These are phyloP conservation scores for Pyrenula massariospora DNA, from an alignment of 495 filamentous ascomycete genomes.

Conservation along the genomic window DNA sequence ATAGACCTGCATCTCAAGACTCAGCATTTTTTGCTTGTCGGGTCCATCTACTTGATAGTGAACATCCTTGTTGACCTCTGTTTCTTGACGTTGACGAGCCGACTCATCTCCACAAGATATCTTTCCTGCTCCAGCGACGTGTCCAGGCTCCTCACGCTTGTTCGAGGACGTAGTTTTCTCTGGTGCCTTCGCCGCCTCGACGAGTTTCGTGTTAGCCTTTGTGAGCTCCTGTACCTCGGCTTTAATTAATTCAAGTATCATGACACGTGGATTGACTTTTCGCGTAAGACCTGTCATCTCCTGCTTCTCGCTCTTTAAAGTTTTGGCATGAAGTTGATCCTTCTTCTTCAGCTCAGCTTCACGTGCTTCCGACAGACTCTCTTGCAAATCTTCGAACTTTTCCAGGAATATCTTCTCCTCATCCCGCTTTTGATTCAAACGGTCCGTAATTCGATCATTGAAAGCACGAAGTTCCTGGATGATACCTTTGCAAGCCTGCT, in stretches of 20 bases:
- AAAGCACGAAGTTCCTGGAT: background rate
- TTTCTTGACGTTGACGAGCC: too few relatives aligned
- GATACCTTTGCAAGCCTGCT: background rate
- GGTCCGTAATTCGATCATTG: too few relatives aligned
- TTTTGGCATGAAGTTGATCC: background rate
- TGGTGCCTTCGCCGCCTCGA: background rate
- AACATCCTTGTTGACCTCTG: too few relatives aligned
- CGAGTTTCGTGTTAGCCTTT: background rate
- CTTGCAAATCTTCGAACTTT: background rate
- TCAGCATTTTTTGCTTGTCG: background rate
- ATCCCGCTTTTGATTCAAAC: too few relatives aligned
- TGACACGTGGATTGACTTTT: background rate
- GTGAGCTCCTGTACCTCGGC: background rate
- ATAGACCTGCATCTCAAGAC: background rate
- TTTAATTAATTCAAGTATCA: background rate
- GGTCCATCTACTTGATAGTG: background rate
- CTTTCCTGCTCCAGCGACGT: background rate
- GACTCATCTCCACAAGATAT: background rate
- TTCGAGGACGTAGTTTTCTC: background rate
- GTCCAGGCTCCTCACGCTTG: background rate
- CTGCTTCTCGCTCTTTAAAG: background rate
- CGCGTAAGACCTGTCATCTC: background rate
- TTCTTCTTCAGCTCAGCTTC: background rate
- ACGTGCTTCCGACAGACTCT: background rate
- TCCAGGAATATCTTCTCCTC: too few relatives aligned